Evolutionary conservation across 331 rosid genomes (phyloP).

Genomic region (Saraca asoca): DNA sequence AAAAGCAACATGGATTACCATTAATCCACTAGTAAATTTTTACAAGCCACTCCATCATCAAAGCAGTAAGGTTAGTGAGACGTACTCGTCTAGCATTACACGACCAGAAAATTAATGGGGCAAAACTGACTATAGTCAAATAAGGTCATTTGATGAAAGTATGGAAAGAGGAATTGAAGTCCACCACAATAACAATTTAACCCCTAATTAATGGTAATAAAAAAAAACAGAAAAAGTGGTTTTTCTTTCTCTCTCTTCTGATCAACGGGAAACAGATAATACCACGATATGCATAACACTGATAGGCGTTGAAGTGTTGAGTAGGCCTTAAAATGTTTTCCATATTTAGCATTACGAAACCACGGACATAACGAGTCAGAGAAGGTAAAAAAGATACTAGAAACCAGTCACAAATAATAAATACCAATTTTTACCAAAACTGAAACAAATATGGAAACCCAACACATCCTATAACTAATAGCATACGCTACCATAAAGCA

Average conservation of each 20-base stretch:
- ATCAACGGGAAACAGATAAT: slow-evolving; percentile 7
- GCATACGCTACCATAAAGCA: slow-evolving; percentile 29
- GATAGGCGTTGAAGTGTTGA: not conserved
- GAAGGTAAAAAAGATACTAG: not conserved
- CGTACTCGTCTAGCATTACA: too few relatives aligned
- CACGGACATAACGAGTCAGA: not conserved
- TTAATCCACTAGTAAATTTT: not conserved
- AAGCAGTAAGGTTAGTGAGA: not conserved
- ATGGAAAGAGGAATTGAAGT: not conserved
- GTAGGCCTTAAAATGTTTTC: not conserved
- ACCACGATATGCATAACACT: slow-evolving; percentile 8
- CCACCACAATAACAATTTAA: not conserved
- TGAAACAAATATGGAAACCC: slow-evolving; percentile 39
- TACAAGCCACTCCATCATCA: not conserved
- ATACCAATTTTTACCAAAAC: not conserved
- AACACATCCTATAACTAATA: slow-evolving; percentile 30
- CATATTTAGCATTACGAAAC: slow-evolving; percentile 1
- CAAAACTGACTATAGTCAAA: not conserved
- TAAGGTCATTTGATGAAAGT: not conserved
- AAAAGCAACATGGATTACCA: not conserved
- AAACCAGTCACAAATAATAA: slow-evolving; percentile 9
- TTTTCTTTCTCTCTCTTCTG: slow-evolving; percentile 5
- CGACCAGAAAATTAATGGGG: too few relatives aligned
- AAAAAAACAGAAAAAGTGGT: not conserved
- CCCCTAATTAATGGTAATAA: not conserved